phyloP scores from a whole-genome alignment of 805 yeast species.

The Allodekkera sacchari region DNA sequence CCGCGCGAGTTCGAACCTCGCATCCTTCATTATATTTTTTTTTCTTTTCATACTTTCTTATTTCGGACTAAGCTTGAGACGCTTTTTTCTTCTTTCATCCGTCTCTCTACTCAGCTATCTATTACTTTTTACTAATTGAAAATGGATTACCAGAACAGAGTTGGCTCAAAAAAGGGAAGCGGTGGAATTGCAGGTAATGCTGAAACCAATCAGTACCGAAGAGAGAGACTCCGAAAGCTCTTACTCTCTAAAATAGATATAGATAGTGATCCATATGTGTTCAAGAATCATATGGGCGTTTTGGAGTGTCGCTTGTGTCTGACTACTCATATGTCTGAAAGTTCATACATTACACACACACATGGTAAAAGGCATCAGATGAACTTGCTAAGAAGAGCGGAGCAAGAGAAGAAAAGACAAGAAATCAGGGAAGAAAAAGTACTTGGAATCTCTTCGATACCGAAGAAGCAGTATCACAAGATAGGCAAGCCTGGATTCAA shows the following conservation, averaged over 20 bases:
- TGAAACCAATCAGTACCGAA: slow-evolving; percentile 60
- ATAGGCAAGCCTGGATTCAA: slow-evolving; percentile 72
- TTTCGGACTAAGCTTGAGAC: too few relatives aligned
- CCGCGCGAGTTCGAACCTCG: slow-evolving; percentile 7
- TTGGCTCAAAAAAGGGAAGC: slow-evolving; percentile 83
- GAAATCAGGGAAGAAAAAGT: slow-evolving; percentile 9
- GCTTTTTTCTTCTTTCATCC: background rate
- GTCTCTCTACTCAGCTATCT: background rate
- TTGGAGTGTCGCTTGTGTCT: slow-evolving; percentile 79
- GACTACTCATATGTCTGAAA: slow-evolving; percentile 73
- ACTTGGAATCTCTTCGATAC: slow-evolving; percentile 26
- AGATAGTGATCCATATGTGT: slow-evolving; percentile 74
- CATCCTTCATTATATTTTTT: slow-evolving; percentile 3
- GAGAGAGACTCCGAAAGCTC: slow-evolving; percentile 60
- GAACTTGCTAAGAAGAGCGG: slow-evolving; percentile 59
- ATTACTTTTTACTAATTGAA: background rate
- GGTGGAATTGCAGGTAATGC: slow-evolving; percentile 81
- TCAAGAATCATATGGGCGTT: slow-evolving; percentile 74
- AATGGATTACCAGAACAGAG: slow-evolving; percentile 87
- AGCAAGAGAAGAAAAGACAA: slow-evolving; percentile 21
- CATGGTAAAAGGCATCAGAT: slow-evolving; percentile 78
- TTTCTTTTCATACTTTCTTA: background rate
- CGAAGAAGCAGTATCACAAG: slow-evolving; percentile 42
- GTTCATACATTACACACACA: slow-evolving; percentile 76
- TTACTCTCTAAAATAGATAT: slow-evolving; percentile 41